phyloP scores from a whole-genome alignment of 1,284 basidiomycete genomes.

The Takashimella koratensis region DNA sequence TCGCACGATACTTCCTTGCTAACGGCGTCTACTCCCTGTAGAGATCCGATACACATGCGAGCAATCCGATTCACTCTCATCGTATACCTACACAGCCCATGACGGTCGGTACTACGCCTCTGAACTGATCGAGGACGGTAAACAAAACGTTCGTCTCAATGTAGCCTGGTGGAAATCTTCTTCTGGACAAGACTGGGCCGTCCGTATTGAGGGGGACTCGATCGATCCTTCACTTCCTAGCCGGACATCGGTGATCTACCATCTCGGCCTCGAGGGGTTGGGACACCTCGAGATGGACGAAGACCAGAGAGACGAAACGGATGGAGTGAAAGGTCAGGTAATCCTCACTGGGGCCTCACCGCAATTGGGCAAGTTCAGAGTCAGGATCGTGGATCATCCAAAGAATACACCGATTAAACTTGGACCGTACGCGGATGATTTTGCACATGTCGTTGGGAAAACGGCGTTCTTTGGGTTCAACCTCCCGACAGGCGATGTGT shows the following conservation, averaged over 20 bases:
- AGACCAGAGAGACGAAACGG: slow-evolving; percentile 58
- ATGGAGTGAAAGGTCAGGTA: slow-evolving; percentile 58
- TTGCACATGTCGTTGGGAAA: slow-evolving; percentile 63
- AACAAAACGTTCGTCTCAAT: slow-evolving; percentile 78
- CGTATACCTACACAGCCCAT: slow-evolving; percentile 83
- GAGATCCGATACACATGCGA: slow-evolving; percentile 84
- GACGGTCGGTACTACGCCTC: slow-evolving; percentile 79
- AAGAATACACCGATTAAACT: slow-evolving; percentile 54
- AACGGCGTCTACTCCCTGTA: slow-evolving; percentile 34
- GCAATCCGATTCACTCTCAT: slow-evolving; percentile 72
- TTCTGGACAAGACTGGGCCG: slow-evolving; percentile 78
- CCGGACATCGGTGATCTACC: slow-evolving; percentile 74
- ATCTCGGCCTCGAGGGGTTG: slow-evolving; percentile 78
- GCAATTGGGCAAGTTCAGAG: slow-evolving; percentile 73
- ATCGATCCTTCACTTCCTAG: slow-evolving; percentile 58
- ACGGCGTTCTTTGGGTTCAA: slow-evolving; percentile 68
- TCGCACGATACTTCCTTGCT: neutral
- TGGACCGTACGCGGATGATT: slow-evolving; percentile 60
- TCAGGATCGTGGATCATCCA: slow-evolving; percentile 74
- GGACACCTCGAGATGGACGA: slow-evolving; percentile 71
- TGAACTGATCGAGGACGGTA: slow-evolving; percentile 73
- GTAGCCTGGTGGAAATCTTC: slow-evolving; percentile 80
- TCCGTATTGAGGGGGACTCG: slow-evolving; percentile 76
- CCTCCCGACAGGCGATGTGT: slow-evolving; percentile 63
- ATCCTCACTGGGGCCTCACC: slow-evolving; percentile 67